A percentile compares a stretch with the other conserved stretches of the same genome.
Conservation (phyloP, 2,329 filamentous ascomycete genomes). For the Talaromyces sp. region DNA sequence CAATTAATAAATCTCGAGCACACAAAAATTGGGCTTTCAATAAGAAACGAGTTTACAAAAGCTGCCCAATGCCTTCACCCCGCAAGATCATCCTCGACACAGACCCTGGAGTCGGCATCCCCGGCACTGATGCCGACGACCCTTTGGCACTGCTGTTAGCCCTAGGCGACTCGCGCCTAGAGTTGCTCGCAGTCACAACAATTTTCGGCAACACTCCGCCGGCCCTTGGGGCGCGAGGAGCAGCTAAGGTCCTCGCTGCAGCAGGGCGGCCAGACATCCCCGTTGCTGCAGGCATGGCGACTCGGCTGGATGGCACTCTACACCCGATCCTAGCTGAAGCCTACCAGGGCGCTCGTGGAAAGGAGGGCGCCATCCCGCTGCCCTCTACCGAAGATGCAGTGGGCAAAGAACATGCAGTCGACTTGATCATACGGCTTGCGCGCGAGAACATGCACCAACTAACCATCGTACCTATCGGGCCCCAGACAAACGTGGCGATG, state of each 20-base stretch:
- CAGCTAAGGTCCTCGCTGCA: neutral
- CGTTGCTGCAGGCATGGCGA: neutral
- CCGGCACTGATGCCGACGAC: constrained; percentile 1
- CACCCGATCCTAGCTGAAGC: neutral
- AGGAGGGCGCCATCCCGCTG: neutral
- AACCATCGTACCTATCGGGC: neutral
- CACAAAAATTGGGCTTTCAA: neutral
- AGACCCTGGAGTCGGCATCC: neutral
- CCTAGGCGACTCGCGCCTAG: neutral
- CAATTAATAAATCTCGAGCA: no score
- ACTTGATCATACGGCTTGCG: neutral
- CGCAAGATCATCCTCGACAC: neutral
- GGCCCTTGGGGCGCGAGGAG: neutral
- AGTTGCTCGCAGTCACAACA: neutral
- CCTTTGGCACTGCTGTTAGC: neutral
- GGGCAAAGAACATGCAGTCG: neutral
- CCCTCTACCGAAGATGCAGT: neutral
- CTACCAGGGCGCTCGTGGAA: neutral
- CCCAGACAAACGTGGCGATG: neutral
- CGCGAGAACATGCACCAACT: neutral
- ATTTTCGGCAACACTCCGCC: neutral
- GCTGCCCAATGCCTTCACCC: neutral
- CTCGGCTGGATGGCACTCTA: neutral
- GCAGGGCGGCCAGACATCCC: neutral
- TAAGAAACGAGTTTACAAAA: neutral